Percentiles rank a stretch among this genome's conserved stretches.
These are phyloP conservation scores for Podaxis rugospora DNA, from an alignment of 768 basidiomycete genomes.

Conservation along the genomic window DNA sequence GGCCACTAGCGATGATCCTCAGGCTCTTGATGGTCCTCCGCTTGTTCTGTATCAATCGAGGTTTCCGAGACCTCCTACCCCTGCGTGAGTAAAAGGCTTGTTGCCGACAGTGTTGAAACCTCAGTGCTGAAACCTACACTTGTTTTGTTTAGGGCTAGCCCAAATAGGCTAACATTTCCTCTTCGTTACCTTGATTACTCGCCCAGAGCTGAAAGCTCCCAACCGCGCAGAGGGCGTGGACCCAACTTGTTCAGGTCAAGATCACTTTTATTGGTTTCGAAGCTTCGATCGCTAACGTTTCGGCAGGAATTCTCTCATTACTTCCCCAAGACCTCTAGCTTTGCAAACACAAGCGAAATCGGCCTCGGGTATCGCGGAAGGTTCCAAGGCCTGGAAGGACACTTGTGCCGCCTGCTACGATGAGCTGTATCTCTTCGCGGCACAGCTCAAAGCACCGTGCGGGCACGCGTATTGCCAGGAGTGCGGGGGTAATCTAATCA, in stretches of 20 bases:
- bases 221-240: neutral
- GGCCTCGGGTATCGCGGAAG: neutral
- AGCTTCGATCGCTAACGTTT: neutral
- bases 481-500: slow-evolving; percentile 9
- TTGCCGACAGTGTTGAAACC: neutral
- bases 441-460: slow-evolving; percentile 9
- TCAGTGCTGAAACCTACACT: neutral
- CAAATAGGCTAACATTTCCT: neutral
- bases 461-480: slow-evolving; percentile 12
- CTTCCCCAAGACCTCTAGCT: neutral
- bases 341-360: neutral
- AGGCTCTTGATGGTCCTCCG: neutral
- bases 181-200: neutral
- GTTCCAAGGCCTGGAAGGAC: neutral
- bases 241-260: neutral
- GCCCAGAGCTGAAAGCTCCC: neutral
- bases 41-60: neutral
- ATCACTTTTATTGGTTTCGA: no score
- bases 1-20: neutral
- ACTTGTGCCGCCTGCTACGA: slow-evolving; percentile 1
- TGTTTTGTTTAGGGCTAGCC: neutral
- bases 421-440: neutral
- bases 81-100: neutral
- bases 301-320: neutral
- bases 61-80: neutral